Conservation (phyloP, 2,329 filamentous ascomycete genomes). For the Ceratocystis huliohia region DNA sequence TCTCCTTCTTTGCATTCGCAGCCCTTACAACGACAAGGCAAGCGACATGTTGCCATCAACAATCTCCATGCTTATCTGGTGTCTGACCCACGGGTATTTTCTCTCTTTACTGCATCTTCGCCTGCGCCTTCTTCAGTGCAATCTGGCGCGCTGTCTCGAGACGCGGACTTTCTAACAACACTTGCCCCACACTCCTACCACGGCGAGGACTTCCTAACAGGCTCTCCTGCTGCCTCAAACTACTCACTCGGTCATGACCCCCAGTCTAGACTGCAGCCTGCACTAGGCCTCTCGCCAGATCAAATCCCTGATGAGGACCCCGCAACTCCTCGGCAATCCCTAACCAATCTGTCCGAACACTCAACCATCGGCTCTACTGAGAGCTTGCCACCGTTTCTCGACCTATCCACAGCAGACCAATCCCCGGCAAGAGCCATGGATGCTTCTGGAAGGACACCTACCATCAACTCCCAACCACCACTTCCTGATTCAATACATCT, state of each 20-base stretch:
- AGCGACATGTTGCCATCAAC: conserved; percentile 50
- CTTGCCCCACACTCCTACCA: conserved; percentile 40
- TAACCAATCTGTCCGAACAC: conserved; percentile 3
- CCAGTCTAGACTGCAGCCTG: not conserved
- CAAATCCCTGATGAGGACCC: conserved; percentile 15
- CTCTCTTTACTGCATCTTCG: conserved; percentile 37
- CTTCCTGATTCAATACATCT: conserved; percentile 11
- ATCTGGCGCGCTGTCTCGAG: not conserved
- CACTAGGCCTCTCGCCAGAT: not conserved
- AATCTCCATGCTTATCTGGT: conserved; percentile 53
- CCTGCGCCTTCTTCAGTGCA: conserved; percentile 35
- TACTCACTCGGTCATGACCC: not conserved
- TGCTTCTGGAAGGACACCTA: not conserved
- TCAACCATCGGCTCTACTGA: conserved; percentile 4
- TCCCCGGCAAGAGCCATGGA: not conserved
- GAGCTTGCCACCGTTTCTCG: conserved; percentile 13
- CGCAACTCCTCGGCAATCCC: conserved; percentile 16
- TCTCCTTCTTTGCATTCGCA: not conserved
- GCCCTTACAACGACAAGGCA: conserved; percentile 36
- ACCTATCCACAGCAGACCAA: not conserved
- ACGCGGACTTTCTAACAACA: conserved; percentile 28
- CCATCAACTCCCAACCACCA: conserved; percentile 1
- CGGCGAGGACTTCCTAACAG: conserved; percentile 20
- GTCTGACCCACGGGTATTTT: conserved; percentile 54
- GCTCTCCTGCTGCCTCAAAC: conserved; percentile 20